Conservation (phyloP, 805 yeast species). For the Lipomyces sp. region DNA sequence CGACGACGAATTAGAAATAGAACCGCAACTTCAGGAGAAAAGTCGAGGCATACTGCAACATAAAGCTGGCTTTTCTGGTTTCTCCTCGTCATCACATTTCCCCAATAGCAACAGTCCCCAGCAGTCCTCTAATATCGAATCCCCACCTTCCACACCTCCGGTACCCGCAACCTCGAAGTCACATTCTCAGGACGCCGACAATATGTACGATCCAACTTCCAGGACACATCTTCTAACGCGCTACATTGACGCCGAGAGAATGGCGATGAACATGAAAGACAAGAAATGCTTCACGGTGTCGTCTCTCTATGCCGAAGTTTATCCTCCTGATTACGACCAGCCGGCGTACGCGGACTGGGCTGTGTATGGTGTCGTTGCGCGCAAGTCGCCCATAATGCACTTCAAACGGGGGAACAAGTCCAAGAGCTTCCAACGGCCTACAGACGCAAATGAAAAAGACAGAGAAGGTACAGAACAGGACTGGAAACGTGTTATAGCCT, state of each 20-base stretch:
- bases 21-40: no score
- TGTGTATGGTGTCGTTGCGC: slow-evolving; percentile 64
- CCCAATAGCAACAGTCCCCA: no score
- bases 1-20: no score
- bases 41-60: no score
- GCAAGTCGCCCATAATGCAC: slow-evolving; percentile 53
- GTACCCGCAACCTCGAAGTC: neutral
- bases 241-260: slow-evolving; percentile 42
- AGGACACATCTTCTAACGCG: slow-evolving; percentile 33
- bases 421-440: no score
- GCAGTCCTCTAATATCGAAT: no score
- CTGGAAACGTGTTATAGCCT: neutral
- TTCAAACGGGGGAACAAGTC: slow-evolving; percentile 7
- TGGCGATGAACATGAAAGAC: slow-evolving; percentile 45
- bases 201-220: slow-evolving; percentile 11
- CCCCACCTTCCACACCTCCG: neutral
- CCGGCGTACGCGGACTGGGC: slow-evolving; percentile 77
- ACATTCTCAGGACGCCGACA: neutral
- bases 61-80: no score
- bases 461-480: neutral
- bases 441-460: neutral
- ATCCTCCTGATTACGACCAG: slow-evolving; percentile 64
- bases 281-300: slow-evolving; percentile 57
- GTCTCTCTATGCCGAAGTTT: slow-evolving; percentile 60
- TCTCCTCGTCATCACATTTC: no score